These are phyloP conservation scores for Larix kaempferi DNA, from an alignment of 75 land plant species.

Conservation along the genomic window DNA sequence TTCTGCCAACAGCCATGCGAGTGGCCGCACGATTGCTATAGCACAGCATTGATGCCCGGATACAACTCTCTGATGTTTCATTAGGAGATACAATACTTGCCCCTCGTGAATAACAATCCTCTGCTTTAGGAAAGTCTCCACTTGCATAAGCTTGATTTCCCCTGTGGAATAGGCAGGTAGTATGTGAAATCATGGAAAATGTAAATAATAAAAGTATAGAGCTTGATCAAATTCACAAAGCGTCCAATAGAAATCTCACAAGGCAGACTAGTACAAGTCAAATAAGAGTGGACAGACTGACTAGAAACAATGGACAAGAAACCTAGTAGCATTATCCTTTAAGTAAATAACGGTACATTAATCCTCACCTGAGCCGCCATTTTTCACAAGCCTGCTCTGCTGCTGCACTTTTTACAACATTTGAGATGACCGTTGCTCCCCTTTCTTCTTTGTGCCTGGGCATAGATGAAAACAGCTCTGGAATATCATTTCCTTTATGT, in stretches of 20 bases:
- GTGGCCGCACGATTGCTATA: slow-evolving; percentile 98
- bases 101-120: slow-evolving; percentile 90
- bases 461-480: neutral
- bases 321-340: too few relatives aligned
- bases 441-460: neutral
- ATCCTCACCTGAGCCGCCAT: slow-evolving; percentile 89
- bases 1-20: slow-evolving; percentile 84
- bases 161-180: too few relatives aligned
- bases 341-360: too few relatives aligned
- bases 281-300: too few relatives aligned
- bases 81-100: slow-evolving; percentile 60
- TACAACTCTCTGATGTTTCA: slow-evolving; percentile 66
- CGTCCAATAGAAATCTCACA: too few relatives aligned
- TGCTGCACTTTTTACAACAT: slow-evolving; percentile 28
- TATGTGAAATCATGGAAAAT: too few relatives aligned
- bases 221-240: too few relatives aligned
- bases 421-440: slow-evolving; percentile 10
- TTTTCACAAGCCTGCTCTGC: slow-evolving; percentile 90
- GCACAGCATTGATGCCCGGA: slow-evolving; percentile 82
- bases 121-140: slow-evolving; percentile 79
- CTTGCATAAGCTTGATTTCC: slow-evolving; percentile 95
- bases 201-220: too few relatives aligned
- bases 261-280: too few relatives aligned
- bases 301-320: too few relatives aligned
- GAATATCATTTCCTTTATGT: slow-evolving; percentile 6